phyloP scores from a whole-genome alignment of 495 filamentous ascomycete species.

The Daldinia loculata region DNA sequence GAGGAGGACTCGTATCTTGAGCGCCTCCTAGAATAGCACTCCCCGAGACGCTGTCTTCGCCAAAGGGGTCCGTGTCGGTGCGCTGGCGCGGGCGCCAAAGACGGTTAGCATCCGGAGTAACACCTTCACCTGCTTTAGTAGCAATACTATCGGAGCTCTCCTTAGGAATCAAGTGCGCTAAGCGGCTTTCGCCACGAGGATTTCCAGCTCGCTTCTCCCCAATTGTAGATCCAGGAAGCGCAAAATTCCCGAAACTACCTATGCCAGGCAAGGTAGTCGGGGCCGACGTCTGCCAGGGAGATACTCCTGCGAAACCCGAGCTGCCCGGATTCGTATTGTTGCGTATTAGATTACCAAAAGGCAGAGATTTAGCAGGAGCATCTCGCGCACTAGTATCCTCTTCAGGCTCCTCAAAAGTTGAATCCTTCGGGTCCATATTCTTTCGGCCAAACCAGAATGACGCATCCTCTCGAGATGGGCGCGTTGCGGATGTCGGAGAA shows the following conservation, averaged over 20 bases:
- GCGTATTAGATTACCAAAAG: conserved; percentile 72
- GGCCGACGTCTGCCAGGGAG: conserved; percentile 73
- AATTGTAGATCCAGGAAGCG: conserved; percentile 60
- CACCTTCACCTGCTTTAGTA: conserved; percentile 49
- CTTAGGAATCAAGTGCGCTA: conserved; percentile 83
- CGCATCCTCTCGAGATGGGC: conserved; percentile 58
- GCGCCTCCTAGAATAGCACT: conserved; percentile 83
- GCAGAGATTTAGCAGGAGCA: conserved; percentile 32
- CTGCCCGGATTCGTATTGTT: conserved; percentile 65
- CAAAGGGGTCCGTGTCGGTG: conserved; percentile 86
- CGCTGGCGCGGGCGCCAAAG: conserved; percentile 64
- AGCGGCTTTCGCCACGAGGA: conserved; percentile 77
- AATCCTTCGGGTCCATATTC: conserved; percentile 66
- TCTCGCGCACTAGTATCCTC: conserved; percentile 45
- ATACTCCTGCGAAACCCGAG: conserved; percentile 59
- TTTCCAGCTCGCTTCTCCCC: conserved; percentile 80
- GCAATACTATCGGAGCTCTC: conserved; percentile 73
- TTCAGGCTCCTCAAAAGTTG: conserved; percentile 59
- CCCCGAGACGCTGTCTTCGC: conserved; percentile 69
- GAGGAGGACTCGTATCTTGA: conserved; percentile 73
- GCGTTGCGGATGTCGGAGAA: conserved; percentile 59
- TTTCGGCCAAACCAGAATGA: conserved; percentile 74
- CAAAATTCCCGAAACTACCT: conserved; percentile 89
- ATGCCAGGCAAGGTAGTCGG: conserved; percentile 69
- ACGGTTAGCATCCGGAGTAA: conserved; percentile 47